phyloP scores from a whole-genome alignment of 2,329 filamentous ascomycete species.

The Biscogniauxia mediterranea region DNA sequence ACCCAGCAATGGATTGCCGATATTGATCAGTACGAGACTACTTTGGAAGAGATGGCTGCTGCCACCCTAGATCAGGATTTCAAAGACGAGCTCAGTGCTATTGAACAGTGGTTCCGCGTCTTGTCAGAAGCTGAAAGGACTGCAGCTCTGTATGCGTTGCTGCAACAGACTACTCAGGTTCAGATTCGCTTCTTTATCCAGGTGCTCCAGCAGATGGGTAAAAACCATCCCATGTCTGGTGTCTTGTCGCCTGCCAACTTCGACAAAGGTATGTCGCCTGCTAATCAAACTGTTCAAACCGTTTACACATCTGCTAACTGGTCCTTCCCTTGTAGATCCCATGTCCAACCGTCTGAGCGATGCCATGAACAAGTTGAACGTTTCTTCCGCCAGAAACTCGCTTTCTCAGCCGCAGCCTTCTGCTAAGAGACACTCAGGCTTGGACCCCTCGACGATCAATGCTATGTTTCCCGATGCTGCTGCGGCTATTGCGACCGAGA shows the following conservation, averaged over 20 bases:
- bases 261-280: slow-evolving; percentile 72
- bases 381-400: slow-evolving; percentile 84
- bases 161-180: slow-evolving; percentile 98
- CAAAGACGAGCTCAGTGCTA: slow-evolving; percentile 97
- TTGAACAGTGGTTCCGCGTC: slow-evolving; percentile 99
- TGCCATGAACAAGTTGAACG: slow-evolving; percentile 92
- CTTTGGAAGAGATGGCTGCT: slow-evolving; percentile 96
- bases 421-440: slow-evolving; percentile 88
- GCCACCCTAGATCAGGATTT: slow-evolving; percentile 99
- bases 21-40: slow-evolving; percentile 99
- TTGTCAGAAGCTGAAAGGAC: slow-evolving; percentile 95
- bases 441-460: slow-evolving; percentile 91
- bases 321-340: slow-evolving; percentile 61
- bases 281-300: background rate
- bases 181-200: slow-evolving; percentile 99
- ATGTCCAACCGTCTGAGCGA: slow-evolving; percentile 96
- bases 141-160: slow-evolving; percentile 87
- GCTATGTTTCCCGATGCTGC: slow-evolving; percentile 99
- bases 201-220: slow-evolving; percentile 97
- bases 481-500: slow-evolving; percentile 96
- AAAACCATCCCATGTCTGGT: slow-evolving; percentile 95
- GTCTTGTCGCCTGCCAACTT: slow-evolving; percentile 93
- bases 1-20: slow-evolving; percentile 99
- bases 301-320: background rate
- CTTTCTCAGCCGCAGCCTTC: slow-evolving; percentile 75